Conservation (phyloP, 306 rosid species). For the Castanea mollissima region DNA sequence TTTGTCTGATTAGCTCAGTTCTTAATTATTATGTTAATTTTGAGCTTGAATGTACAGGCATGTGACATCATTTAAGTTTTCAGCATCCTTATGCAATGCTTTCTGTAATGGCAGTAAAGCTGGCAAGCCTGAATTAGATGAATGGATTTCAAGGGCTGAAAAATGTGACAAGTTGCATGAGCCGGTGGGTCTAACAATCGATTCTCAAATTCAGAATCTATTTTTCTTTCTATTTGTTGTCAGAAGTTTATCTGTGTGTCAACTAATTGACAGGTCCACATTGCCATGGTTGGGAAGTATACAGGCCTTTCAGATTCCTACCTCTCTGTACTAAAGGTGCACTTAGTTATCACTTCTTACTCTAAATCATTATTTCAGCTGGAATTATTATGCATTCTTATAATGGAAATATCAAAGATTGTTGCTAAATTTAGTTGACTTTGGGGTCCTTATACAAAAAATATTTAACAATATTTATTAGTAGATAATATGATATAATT, state of each 20-base stretch:
- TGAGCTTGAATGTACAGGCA: background rate
- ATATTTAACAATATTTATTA: too few species aligned
- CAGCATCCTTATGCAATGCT: constrained; percentile 11
- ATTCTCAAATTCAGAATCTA: constrained; percentile 3
- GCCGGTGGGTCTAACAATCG: constrained; percentile 43
- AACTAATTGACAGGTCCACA: constrained; percentile 57
- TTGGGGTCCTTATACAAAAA: background rate
- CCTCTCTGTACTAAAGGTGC: constrained; percentile 89
- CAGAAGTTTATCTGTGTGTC: background rate
- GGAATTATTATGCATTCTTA: background rate
- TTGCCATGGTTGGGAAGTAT: constrained; percentile 97
- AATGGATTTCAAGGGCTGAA: constrained; percentile 73
- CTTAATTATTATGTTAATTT: constrained; percentile 5
- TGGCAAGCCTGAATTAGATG: constrained; percentile 55
- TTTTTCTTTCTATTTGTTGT: constrained; percentile 5
- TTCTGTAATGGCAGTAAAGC: constrained; percentile 43
- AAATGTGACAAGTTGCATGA: constrained; percentile 51
- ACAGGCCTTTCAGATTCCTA: constrained; percentile 90
- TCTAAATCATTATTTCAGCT: background rate
- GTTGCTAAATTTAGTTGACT: background rate
- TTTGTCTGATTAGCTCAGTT: constrained; percentile 38
- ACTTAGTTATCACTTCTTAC: background rate
- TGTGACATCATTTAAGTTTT: background rate
- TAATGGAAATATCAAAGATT: background rate
- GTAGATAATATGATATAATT: too few species aligned